Conservation (phyloP, 2,329 filamentous ascomycete genomes). For the Neoscytalidium dimidiatum region DNA sequence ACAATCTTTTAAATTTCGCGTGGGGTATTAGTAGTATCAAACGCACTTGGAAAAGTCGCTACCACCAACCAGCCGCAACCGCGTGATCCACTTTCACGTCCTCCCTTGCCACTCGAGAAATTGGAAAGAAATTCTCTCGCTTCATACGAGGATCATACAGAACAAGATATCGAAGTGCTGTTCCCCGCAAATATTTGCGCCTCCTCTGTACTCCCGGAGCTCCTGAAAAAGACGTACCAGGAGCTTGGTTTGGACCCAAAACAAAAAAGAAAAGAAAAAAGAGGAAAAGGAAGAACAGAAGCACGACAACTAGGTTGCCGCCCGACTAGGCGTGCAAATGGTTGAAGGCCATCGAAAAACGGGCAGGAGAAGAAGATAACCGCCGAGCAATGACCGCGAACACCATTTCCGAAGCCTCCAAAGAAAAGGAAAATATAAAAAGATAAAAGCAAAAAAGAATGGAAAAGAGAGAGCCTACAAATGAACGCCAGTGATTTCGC, state of each 20-base stretch:
- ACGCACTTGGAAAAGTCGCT: background rate
- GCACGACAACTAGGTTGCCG: too few relatives aligned
- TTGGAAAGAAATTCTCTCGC: too few relatives aligned
- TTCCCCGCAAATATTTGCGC: background rate
- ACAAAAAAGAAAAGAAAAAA: background rate
- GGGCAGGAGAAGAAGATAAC: background rate
- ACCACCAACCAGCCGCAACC: too few relatives aligned
- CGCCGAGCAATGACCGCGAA: background rate
- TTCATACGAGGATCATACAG: background rate
- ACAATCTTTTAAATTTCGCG: background rate
- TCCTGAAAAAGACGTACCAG: background rate
- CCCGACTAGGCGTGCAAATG: background rate
- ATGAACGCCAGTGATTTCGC: background rate
- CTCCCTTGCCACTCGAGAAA: too few relatives aligned
- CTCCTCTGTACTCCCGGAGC: background rate
- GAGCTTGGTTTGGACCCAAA: background rate
- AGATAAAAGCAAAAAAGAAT: background rate
- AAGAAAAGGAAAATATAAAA: background rate
- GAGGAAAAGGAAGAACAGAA: background rate
- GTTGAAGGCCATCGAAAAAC: background rate
- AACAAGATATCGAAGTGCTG: background rate
- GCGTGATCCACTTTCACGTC: background rate
- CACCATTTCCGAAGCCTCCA: background rate
- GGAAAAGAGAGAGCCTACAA: too few relatives aligned
- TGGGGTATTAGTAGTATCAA: background rate